Conservation (phyloP, 352 stramenopile species). For the Globisporangium megalacanthum region DNA sequence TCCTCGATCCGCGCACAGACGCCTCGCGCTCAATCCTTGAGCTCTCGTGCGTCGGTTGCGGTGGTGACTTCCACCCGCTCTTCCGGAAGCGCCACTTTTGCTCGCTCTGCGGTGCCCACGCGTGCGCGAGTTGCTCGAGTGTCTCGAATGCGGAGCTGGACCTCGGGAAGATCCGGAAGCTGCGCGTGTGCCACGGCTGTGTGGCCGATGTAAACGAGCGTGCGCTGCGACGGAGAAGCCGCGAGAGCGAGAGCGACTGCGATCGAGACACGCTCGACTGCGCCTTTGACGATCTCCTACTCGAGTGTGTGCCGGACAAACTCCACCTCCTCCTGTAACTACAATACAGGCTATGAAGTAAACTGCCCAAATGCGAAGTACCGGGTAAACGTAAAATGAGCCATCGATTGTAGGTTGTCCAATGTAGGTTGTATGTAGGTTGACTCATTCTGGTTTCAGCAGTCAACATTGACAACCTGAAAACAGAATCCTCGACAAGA, state of each 20-base stretch:
- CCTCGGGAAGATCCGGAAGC: slow-evolving; percentile 6
- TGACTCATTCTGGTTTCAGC: not conserved
- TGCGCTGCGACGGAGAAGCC: not conserved
- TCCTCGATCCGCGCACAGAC: slow-evolving; percentile 7
- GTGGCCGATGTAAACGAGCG: slow-evolving; percentile 1
- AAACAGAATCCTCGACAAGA: not conserved
- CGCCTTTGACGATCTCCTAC: slow-evolving; percentile 2
- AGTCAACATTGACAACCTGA: not conserved
- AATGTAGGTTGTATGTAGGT: too few species aligned
- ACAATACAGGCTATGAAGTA: too few species aligned
- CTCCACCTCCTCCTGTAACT: not conserved
- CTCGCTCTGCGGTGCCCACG: slow-evolving; percentile 10
- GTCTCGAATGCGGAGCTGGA: slow-evolving; percentile 11
- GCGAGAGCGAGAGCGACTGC: not conserved
- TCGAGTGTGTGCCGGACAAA: not conserved
- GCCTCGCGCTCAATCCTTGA: slow-evolving; percentile 11
- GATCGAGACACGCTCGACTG: slow-evolving; percentile 2
- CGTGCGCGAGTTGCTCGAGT: slow-evolving; percentile 12
- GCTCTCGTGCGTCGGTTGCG: slow-evolving; percentile 13
- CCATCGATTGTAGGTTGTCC: not conserved
- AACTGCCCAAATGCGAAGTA: too few species aligned
- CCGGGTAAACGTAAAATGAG: not conserved
- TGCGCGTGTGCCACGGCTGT: slow-evolving; percentile 11
- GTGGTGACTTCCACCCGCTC: slow-evolving; percentile 11
- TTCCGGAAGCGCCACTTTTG: slow-evolving; percentile 16